Percentiles rank a stretch among this genome's conserved stretches.
phyloP scores from a whole-genome alignment of 2,329 filamentous ascomycete species.

The Huntiella savannae region DNA sequence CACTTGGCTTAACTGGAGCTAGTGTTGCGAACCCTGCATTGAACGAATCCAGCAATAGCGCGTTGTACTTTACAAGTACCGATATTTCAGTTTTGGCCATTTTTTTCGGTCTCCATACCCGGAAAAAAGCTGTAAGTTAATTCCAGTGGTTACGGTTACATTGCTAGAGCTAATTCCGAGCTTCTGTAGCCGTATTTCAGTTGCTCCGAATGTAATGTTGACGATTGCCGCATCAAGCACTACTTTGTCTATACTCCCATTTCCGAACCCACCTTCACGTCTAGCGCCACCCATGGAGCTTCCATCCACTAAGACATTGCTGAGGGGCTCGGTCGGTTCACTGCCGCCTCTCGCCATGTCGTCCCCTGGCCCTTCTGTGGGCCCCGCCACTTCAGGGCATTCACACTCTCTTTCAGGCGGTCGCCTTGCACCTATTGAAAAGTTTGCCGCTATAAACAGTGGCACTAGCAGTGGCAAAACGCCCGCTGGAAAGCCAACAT shows the following conservation, averaged over 20 bases:
- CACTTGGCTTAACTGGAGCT: background rate
- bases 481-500: background rate
- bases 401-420: conserved; percentile 1
- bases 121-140: background rate
- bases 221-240: background rate
- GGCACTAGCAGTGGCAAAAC: background rate
- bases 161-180: background rate
- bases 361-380: conserved; percentile 2
- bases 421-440: conserved; percentile 4
- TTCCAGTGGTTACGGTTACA: no score
- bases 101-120: background rate
- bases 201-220: background rate
- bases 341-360: conserved; percentile 7
- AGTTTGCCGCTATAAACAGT: conserved; percentile 10
- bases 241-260: conserved; percentile 4
- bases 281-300: conserved; percentile 4
- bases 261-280: background rate
- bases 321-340: conserved; percentile 6
- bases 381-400: conserved; percentile 2
- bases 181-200: background rate
- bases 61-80: conserved; percentile 7
- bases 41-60: background rate
- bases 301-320: conserved; percentile 8
- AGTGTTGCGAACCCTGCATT: no score
- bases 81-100: no score